Conservation (phyloP, 2,329 filamentous ascomycete species). For the Grosmannia penicillata region DNA sequence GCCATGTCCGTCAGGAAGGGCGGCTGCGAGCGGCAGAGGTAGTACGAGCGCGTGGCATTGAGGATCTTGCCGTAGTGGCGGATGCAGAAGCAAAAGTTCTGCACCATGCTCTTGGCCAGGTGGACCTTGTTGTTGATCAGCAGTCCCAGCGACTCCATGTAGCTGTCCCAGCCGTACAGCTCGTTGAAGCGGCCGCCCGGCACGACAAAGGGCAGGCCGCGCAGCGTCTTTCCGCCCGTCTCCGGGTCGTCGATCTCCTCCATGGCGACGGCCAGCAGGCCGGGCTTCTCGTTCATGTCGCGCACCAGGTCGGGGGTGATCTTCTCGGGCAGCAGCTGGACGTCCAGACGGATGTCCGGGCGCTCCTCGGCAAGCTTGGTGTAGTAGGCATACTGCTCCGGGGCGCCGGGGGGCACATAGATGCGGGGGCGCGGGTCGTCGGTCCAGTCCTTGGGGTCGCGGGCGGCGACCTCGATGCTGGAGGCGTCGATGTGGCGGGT, state of each 20-base stretch:
- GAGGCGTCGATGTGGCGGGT: constrained; percentile 83
- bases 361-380: constrained; percentile 59
- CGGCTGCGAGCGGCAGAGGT: constrained; percentile 84
- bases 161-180: constrained; percentile 96
- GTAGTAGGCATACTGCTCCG: constrained; percentile 85
- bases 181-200: constrained; percentile 97
- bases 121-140: constrained; percentile 74
- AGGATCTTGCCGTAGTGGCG: constrained; percentile 97
- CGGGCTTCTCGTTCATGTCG: constrained; percentile 75
- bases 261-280: constrained; percentile 81
- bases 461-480: constrained; percentile 72
- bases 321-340: constrained; percentile 59
- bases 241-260: constrained; percentile 54
- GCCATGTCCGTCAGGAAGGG: constrained; percentile 98
- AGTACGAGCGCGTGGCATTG: constrained; percentile 93
- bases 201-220: constrained; percentile 87
- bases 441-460: constrained; percentile 93
- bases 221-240: constrained; percentile 55
- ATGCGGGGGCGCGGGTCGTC: constrained; percentile 77
- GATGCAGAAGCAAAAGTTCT: constrained; percentile 96
- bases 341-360: constrained; percentile 78
- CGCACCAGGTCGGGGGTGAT: constrained; percentile 72
- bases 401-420: constrained; percentile 73
- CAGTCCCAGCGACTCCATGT: constrained; percentile 90
- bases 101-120: constrained; percentile 85